Conservation (phyloP, 139 green algal species). For the Nannochloris sp. region DNA sequence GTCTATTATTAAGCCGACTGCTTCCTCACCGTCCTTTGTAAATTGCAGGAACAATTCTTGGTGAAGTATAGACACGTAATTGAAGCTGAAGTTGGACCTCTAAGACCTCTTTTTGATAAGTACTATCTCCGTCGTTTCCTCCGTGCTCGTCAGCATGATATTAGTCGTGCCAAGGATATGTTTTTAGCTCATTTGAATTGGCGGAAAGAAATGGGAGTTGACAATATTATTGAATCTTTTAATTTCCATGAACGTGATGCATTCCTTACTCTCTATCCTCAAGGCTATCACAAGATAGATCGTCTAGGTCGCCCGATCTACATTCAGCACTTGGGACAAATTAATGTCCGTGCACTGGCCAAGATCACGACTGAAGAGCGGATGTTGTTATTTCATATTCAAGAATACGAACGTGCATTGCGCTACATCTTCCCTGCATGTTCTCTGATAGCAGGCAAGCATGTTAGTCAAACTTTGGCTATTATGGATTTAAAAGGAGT, state of each 20-base stretch:
- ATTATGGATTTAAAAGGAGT: conserved; percentile 84
- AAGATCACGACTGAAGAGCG: conserved; percentile 74
- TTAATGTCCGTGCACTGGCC: conserved; percentile 63
- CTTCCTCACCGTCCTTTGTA: no score
- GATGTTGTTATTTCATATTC: conserved; percentile 81
- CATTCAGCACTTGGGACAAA: conserved; percentile 77
- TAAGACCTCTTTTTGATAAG: conserved; percentile 3
- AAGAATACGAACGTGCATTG: conserved; percentile 81
- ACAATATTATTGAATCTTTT: conserved; percentile 76
- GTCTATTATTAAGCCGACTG: no score
- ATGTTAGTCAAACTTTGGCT: conserved; percentile 78
- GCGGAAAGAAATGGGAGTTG: conserved; percentile 47
- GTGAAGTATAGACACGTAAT: background rate
- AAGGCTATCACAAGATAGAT: conserved; percentile 74
- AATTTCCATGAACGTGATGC: conserved; percentile 76
- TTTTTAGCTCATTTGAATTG: conserved; percentile 21
- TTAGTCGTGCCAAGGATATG: conserved; percentile 43
- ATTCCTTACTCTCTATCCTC: conserved; percentile 84
- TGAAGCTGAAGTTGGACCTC: background rate
- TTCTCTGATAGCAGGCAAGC: conserved; percentile 38
- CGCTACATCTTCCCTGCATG: conserved; percentile 75
- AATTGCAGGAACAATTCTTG: conserved; percentile 2
- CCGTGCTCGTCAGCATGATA: conserved; percentile 45
- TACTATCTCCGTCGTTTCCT: conserved; percentile 46
- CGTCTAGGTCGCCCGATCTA: conserved; percentile 58